phyloP scores from a whole-genome alignment of 176 grass and related monocot species.

The Echinochloa phyllopogon region DNA sequence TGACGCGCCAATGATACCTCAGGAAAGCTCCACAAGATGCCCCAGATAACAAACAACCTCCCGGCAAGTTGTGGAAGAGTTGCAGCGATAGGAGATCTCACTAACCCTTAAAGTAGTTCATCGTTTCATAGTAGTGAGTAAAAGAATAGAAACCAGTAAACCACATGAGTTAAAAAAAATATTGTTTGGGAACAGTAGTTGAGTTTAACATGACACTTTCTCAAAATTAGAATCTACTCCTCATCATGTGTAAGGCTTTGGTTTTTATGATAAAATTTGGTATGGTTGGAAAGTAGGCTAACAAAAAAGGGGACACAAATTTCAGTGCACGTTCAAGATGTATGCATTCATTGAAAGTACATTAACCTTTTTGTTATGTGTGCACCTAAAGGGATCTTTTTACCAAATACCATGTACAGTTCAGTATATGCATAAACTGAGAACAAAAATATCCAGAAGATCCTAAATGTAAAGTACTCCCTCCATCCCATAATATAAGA shows the following conservation, averaged over 20 bases:
- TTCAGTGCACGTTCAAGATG: not conserved
- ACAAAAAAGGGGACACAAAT: not conserved
- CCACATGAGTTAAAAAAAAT: not conserved
- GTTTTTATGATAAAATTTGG: not conserved
- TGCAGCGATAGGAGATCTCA: slow-evolving; percentile 33
- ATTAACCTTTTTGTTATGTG: not conserved
- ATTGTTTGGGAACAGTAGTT: not conserved
- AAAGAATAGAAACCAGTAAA: not conserved
- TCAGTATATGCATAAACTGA: not conserved
- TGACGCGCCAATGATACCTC: slow-evolving; percentile 3
- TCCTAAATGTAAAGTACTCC: not conserved
- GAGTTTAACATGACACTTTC: not conserved
- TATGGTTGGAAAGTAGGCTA: not conserved
- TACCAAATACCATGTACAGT: not conserved
- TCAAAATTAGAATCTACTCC: not conserved
- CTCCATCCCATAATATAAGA: too few species aligned
- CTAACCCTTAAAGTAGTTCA: slow-evolving; percentile 17
- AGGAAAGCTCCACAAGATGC: slow-evolving; percentile 31
- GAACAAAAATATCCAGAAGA: too few species aligned
- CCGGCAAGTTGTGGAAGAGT: slow-evolving; percentile 4
- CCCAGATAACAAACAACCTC: slow-evolving; percentile 24
- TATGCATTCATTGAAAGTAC: not conserved
- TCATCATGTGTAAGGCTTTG: not conserved
- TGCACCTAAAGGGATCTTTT: not conserved
- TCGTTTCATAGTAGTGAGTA: not conserved